Base-by-base conservation (phyloP, 495 filamentous ascomycete genomes). In the Tuber borchii region DNA sequence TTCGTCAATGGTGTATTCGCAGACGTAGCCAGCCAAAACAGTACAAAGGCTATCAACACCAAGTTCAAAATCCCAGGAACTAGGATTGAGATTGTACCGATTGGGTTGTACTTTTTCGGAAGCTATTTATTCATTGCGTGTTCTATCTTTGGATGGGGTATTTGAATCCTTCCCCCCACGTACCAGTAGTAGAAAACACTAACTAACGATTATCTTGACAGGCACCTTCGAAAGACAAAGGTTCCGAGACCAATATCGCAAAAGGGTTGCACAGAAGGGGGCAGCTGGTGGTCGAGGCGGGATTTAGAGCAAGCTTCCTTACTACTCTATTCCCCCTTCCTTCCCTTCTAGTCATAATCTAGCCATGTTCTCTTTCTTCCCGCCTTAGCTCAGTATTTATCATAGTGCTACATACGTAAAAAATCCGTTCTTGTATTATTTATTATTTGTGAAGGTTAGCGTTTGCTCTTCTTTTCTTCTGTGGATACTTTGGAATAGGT, bases 1-100 rank as follows among this genome's bases (percentile, higher is more conserved):
- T 94, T 93, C 71, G 88, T 94, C 68, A 86, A 86, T 37, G 92
- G 92, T 43, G 87, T 90, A 70, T 92, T 93, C 79, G 86, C 89
- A 1, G 83, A 87, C 39, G 83, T 82, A 51, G 84, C 82, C n/a
- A 84, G 87, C n/a, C 78, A 86, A 71, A 84, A 84, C 65, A 77
- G 84, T 22, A 78, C 81, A 22, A 82, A 80, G 43, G 75, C 79
- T 34, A 73, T 80, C 34, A 80, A 73, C 20, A 74, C 75, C 0
- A 80, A 87, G 0, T 93, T 92, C 80, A 86, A 90, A 1, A 83
- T 93, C 1, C 91, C 91, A 0, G 92, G 92, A 5, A 88, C 87
- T 46, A 87, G 87, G 39, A 87, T 93, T 70, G 83, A 89, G 70
- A 90, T 91, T 71, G 90, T 91, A 83, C 92, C 92, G 1, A 84